Evolutionary conservation across 176 grass and related monocot genomes (phyloP), one percentile per base, ranked within the genome.

Genomic region (Themeda triandra): DNA sequence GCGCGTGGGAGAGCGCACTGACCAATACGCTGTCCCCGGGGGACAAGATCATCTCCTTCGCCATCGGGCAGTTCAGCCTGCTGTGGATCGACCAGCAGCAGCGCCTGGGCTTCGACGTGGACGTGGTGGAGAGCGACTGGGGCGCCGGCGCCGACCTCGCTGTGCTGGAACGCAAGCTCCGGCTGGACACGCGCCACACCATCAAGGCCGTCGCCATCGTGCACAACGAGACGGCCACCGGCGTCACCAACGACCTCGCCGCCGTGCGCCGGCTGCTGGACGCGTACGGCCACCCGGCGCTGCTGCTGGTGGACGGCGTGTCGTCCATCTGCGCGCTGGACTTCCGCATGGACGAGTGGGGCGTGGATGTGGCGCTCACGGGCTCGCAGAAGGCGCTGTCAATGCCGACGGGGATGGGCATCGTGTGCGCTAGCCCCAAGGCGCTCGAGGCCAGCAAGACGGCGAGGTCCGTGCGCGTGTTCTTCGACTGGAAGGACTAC

Each of bases 401-500:
- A 18, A n/a, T 99, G 86, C 96, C 96, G 67, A 96, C 93, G 63
- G 93, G 96, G 31, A 82, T 99, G 81, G 96, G 96, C 6, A 88
- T 99, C 81, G 46, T 99, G 21, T 96, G 93, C 76, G 96, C 96
- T 6, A 92, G 96, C 84, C 88, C 93, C 1, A 96, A 86, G 84
- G 96, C 96, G 41, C 59, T 99, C 51, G 91, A 94, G 81, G 93
- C 96, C 0, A 54, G 83, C 77, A 89, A 94, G 89, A 90, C 91
- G 80, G 96, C 96, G 45, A 99, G 46, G 86, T 99, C 96, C 11
- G 70, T 82, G n/a, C 91, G 93, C 30, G 96, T 96, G 65, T 99
- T 99, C 91, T 99, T 99, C 45, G 96, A 96, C 84, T 99, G 96
- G 96, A 96, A 92, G 70, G 96, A 99, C 80, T 99, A 99, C 86